Evolutionary conservation across 1,139 yeast genomes (phyloP).

Genomic region (Wickerhamiella infanticola): DNA sequence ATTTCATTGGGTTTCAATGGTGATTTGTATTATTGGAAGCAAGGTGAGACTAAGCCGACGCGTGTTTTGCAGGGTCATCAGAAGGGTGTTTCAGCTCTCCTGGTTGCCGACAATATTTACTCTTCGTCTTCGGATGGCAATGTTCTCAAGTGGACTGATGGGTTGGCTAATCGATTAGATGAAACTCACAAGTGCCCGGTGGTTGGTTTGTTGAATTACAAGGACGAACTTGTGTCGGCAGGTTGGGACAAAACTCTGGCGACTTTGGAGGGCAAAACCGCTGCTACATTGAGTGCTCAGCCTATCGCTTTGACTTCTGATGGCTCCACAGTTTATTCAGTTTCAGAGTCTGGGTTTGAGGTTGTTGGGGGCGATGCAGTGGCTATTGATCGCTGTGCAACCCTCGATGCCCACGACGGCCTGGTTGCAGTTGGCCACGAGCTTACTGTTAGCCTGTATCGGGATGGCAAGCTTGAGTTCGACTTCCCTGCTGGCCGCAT

Average conservation of each 20-base stretch:
- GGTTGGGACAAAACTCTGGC: constrained; percentile 87
- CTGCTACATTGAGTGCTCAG: constrained; percentile 33
- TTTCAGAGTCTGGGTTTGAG: constrained; percentile 33
- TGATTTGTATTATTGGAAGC: constrained; percentile 42
- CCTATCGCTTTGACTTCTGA: constrained; percentile 40
- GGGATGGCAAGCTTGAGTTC: constrained; percentile 9
- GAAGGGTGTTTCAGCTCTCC: constrained; percentile 51
- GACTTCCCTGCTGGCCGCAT: constrained; percentile 11
- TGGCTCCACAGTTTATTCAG: constrained; percentile 25
- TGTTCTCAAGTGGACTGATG: constrained; percentile 42
- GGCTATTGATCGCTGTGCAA: constrained; percentile 3
- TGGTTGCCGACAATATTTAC: constrained; percentile 26
- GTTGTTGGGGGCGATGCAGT: constrained; percentile 6
- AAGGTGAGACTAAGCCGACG: constrained; percentile 26
- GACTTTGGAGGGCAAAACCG: constrained; percentile 23
- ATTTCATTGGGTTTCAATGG: constrained; percentile 64
- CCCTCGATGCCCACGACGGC: constrained; percentile 9
- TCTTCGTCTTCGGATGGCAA: constrained; percentile 84
- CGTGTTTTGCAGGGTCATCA: constrained; percentile 61
- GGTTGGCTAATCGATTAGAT: constrained; percentile 26
- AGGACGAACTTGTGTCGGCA: constrained; percentile 32
- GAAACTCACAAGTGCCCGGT: constrained; percentile 31
- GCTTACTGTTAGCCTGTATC: constrained; percentile 14
- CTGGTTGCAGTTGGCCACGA: constrained; percentile 26
- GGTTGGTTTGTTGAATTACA: constrained; percentile 26